Evolutionary conservation across 192 early-diverging fungal species (phyloP).

Genomic region (Coemansia sp.): DNA sequence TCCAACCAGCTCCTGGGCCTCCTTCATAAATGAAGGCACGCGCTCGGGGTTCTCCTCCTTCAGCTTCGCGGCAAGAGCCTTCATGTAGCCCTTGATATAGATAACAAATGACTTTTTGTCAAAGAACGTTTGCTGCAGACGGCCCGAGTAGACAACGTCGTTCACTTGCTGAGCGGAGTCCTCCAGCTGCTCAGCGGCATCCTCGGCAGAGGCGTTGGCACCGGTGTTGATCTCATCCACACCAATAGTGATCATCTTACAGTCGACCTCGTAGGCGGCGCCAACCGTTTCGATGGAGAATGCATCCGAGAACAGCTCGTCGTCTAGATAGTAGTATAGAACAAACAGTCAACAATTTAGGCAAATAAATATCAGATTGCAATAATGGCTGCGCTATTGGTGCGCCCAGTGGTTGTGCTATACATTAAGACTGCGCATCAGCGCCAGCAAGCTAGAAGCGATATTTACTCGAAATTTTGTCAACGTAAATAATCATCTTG

Average conservation of each 20-base stretch:
- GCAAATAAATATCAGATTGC: no score
- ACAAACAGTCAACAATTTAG: neutral
- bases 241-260: conserved; percentile 64
- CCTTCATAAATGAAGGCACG: conserved; percentile 63
- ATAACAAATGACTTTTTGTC: conserved; percentile 89
- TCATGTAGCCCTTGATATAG: conserved; percentile 95
- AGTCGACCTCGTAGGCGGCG: conserved; percentile 74
- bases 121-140: conserved; percentile 71
- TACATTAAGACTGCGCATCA: no score
- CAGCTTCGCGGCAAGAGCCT: conserved; percentile 70
- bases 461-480: conserved; percentile 65
- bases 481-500: conserved; percentile 69
- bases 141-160: conserved; percentile 82
- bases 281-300: conserved; percentile 66
- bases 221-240: conserved; percentile 83
- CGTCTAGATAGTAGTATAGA: conserved; percentile 50
- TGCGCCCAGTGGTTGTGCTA: no score
- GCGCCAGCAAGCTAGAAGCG: no score
- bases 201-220: conserved; percentile 92
- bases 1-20: conserved; percentile 66
- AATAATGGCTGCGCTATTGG: no score
- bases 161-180: conserved; percentile 66
- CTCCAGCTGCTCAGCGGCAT: conserved; percentile 64
- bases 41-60: conserved; percentile 60
- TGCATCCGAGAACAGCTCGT: conserved; percentile 92